phyloP scores from a whole-genome alignment of 306 rosid species.

The Lupinus albus region DNA sequence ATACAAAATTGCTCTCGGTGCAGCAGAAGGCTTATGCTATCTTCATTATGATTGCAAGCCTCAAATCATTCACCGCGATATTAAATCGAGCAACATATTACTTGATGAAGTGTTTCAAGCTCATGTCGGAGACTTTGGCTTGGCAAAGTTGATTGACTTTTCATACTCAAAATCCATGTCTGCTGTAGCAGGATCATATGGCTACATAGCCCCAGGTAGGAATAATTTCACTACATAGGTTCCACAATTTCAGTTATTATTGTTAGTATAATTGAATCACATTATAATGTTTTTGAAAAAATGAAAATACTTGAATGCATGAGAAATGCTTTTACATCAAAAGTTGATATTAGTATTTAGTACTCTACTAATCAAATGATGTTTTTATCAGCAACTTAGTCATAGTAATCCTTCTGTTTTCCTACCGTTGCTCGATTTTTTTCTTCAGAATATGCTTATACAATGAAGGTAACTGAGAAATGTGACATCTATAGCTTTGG shows the following conservation, averaged over 20 bases:
- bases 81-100: slow-evolving; percentile 83
- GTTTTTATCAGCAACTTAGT: background rate
- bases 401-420: slow-evolving; percentile 30
- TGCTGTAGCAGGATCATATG: slow-evolving; percentile 86
- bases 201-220: slow-evolving; percentile 87
- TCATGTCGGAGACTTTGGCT: slow-evolving; percentile 92
- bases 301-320: background rate
- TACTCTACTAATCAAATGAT: background rate
- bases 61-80: slow-evolving; percentile 81
- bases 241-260: slow-evolving; percentile 5
- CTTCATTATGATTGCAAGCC: slow-evolving; percentile 88
- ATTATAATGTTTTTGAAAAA: slow-evolving; percentile 8
- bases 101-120: slow-evolving; percentile 70
- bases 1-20: slow-evolving; percentile 77
- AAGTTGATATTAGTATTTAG: slow-evolving; percentile 5
- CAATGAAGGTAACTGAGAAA: slow-evolving; percentile 81
- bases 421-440: slow-evolving; percentile 32
- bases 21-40: slow-evolving; percentile 87
- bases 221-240: slow-evolving; percentile 7
- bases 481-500: slow-evolving; percentile 86
- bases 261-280: background rate
- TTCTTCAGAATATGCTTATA: slow-evolving; percentile 78
- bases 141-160: slow-evolving; percentile 74
- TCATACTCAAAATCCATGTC: slow-evolving; percentile 84
- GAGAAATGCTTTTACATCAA: background rate